Evolutionary conservation across 2,329 filamentous ascomycete genomes (phyloP), one percentile per base, ranked within the genome.

Genomic region (Neoscytalidium dimidiatum): DNA sequence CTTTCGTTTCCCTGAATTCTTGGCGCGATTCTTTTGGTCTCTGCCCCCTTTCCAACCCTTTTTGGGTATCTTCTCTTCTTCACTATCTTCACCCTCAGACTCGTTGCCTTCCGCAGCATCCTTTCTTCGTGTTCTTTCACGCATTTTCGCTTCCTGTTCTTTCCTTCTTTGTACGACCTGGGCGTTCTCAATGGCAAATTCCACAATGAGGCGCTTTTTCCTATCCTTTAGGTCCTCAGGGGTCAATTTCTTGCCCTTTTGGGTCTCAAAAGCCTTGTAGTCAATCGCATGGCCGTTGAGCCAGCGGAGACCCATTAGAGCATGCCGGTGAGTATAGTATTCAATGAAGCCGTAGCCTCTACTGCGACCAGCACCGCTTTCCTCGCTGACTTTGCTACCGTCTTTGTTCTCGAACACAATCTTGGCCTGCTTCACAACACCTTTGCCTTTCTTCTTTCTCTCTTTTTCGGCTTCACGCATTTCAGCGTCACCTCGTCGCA

Each of bases 321-420:
- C 95, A 83, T 90, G 94, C 57, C 95, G 90, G 74, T 99, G 95
- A 31, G 92, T 95, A 69, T 89, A 91, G 79, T 97, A 99, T 80
- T 99, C 95, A 70, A 99, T 91, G 81, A 99, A 99, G 13, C 96
- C 95, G 76, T 99, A 99, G 4, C 95, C 95, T 75, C 94, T 87
- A 75, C 91, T 95, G 74, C 91, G 87, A 52, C 94, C 94, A 6
- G 88, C 92, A 7, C 91, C 92, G 58, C 83, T 88, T 48, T 86
- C 84, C 79, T 96, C 93, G 8, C 85, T 79, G 14, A 97, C 88
- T 81, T 97, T 98, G 72, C 88, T 88, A 51, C 95, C 95, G 70
- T 95, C 88, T 38, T 86, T 86, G 64, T 90, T 91, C 81, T 99
- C 95, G 73, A 95, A 98, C 41, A 98, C 91, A 63, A 99, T 87